Evolutionary conservation across 768 basidiomycete species (phyloP), one percentile per base, ranked within the genome.

Genomic region (Tulasnella sp.): DNA sequence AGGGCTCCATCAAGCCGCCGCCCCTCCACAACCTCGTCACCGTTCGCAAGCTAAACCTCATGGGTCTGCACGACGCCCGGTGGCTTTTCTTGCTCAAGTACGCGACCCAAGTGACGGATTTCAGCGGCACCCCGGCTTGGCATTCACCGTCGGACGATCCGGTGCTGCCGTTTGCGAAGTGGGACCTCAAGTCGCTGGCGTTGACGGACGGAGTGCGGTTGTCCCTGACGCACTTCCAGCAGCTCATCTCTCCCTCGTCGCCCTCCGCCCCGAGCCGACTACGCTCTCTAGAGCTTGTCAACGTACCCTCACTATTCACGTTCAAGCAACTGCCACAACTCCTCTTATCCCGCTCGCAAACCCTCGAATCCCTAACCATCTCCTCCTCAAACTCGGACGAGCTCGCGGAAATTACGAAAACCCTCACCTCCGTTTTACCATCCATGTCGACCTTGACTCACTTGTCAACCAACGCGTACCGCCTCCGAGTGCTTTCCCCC

Each of bases 11-110:
- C 40, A 39, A 42, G 21, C 40, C 78, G 3, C 40, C 31, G 9
- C 78, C 78, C n/a, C 78, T 79, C 31, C 18, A 21, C 27, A 79
- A 79, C 78, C 78, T 79, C 68, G 39, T 16, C 44, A 79, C 68
- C 44, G 12, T 79, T 44, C 27, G 39, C 2, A 44, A 62, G 18
- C 71, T 79, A 16, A 19, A 18, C 72, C 56, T 79, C 19, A 27
- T 71, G 9, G 78, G 78, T 27, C 18, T 36, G 34, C 78, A 79
- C 39, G 72, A 71, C 71, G 68, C 39, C 21, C 62, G 78, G 19
- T 79, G 78, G 78, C 62, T 44, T n/a, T 79, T 79, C 42, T 71
- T 79, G 21, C 39, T 79, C 31, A 31, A 38, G 36, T 74, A 79
- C 71, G n/a, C 78, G 18, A 34, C 71, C 4, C 39, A 44, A 16